A percentile compares a stretch with the other conserved stretches of the same genome.
Evolutionary conservation across 208 protist species (phyloP).

Genomic region (Kentomonas sorsogonicus): DNA sequence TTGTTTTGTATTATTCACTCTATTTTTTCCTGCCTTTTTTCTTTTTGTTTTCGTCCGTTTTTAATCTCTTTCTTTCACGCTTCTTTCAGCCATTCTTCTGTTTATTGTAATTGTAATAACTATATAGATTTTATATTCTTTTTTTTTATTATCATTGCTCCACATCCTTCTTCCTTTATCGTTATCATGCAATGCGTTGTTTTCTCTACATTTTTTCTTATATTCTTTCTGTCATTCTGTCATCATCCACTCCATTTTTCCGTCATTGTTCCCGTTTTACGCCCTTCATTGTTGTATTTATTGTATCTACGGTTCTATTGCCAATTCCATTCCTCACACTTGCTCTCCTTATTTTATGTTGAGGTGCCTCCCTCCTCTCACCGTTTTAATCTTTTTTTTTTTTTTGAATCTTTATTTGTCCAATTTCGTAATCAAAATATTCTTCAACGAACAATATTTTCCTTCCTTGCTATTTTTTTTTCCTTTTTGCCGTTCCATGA

Average conservation of each 20-base stretch:
- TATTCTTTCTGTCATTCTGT: no score
- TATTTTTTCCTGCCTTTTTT: neutral
- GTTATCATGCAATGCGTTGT: neutral
- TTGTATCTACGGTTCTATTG: no score
- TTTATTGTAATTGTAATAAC: neutral
- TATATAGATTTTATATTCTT: neutral
- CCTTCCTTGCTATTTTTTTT: conserved; percentile 14
- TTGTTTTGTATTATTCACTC: neutral
- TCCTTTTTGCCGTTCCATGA: conserved; percentile 3
- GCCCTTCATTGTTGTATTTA: no score
- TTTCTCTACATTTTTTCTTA: no score
- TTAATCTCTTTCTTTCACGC: neutral
- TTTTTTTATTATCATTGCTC: neutral
- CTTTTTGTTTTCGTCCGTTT: neutral
- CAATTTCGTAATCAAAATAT: neutral
- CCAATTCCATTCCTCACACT: no score
- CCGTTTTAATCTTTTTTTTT: neutral
- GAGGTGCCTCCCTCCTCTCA: neutral
- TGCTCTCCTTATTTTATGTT: neutral
- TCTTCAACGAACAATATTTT: no score
- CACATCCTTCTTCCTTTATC: neutral
- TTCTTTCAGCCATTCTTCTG: neutral
- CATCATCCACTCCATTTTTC: no score
- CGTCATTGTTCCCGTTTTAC: no score
- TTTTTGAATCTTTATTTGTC: neutral